Conservation (phyloP, 306 rosid genomes). For the Cucumis cinereus region DNA sequence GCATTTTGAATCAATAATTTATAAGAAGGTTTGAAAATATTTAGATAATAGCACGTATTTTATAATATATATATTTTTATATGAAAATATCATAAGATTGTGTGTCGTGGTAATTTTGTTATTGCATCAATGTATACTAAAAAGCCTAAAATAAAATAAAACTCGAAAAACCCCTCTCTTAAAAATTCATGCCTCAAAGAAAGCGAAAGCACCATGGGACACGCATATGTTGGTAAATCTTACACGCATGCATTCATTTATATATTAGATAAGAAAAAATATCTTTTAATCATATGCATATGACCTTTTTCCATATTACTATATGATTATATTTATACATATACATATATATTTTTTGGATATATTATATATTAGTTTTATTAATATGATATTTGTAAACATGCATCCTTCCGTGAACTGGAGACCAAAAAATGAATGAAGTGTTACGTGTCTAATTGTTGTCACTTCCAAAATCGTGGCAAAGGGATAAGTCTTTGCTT, state of each 20-base stretch:
- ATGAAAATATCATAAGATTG: too few relatives aligned
- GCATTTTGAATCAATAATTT: too few relatives aligned
- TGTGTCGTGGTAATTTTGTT: too few relatives aligned
- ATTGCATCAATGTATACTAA: too few relatives aligned
- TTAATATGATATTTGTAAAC: too few relatives aligned
- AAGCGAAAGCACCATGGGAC: not conserved
- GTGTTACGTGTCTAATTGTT: not conserved
- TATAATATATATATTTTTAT: too few relatives aligned
- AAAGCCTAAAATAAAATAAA: not conserved
- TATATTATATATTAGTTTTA: too few relatives aligned
- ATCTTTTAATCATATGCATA: not conserved
- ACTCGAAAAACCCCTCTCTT: not conserved
- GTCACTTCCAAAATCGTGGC: not conserved
- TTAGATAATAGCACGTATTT: too few relatives aligned
- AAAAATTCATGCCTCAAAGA: not conserved
- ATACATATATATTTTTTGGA: not conserved
- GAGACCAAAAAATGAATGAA: not conserved
- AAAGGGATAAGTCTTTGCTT: not conserved
- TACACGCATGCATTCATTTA: not conserved
- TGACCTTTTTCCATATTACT: not conserved
- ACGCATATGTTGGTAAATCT: conserved; percentile 4
- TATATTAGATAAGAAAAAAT: not conserved
- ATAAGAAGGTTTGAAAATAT: too few relatives aligned
- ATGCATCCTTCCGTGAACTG: not conserved
- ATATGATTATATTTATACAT: not conserved